Percentiles rank a stretch among this genome's conserved stretches.
Conservation (phyloP, 2,329 filamentous ascomycete species). For the Coleophoma eucalyptorum region DNA sequence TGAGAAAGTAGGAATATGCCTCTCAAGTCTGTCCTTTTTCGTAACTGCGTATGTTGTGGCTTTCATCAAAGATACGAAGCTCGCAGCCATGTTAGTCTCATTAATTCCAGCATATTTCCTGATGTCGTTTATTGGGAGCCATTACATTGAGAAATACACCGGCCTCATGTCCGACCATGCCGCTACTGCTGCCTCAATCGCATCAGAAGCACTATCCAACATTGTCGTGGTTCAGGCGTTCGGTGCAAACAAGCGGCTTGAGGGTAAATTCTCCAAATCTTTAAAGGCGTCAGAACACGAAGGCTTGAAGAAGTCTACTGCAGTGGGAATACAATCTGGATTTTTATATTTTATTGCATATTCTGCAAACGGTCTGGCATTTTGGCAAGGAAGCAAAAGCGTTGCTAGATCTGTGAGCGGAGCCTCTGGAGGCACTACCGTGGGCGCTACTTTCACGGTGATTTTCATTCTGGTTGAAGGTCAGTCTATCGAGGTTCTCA, state of each 20-base stretch:
- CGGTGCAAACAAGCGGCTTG: constrained; percentile 41
- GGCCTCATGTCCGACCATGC: constrained; percentile 38
- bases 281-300: constrained; percentile 37
- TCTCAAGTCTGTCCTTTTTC: constrained; percentile 54
- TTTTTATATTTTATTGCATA: constrained; percentile 57
- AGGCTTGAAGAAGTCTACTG: constrained; percentile 45
- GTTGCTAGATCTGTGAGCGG: constrained; percentile 35
- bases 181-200: constrained; percentile 45
- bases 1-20: constrained; percentile 56
- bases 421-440: constrained; percentile 19
- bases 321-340: constrained; percentile 45
- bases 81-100: constrained; percentile 48
- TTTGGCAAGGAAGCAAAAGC: constrained; percentile 45
- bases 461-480: constrained; percentile 50
- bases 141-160: constrained; percentile 36
- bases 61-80: constrained; percentile 50
- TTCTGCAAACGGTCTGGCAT: constrained; percentile 53
- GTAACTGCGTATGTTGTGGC: constrained; percentile 54
- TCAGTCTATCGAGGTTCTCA: constrained; percentile 10
- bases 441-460: constrained; percentile 49
- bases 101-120: constrained; percentile 47
- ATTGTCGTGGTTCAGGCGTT: constrained; percentile 50
- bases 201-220: constrained; percentile 46
- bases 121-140: constrained; percentile 41
- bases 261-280: constrained; percentile 41